Conservation (phyloP, 441 rosid species). For the Raphanus hybrid region DNA sequence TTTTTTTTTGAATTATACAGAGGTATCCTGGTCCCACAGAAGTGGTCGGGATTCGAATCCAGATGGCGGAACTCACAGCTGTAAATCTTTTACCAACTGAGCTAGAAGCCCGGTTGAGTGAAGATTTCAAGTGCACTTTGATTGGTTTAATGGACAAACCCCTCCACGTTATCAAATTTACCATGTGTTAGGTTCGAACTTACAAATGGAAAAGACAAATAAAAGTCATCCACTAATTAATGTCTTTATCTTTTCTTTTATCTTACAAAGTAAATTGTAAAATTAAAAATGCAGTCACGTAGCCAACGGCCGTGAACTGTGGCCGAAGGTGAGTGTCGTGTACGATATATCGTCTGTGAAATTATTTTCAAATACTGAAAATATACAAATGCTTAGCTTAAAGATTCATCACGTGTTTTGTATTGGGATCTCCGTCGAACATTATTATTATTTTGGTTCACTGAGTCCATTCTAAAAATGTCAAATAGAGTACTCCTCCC, state of each 20-base stretch:
- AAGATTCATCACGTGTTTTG: conserved; percentile 30
- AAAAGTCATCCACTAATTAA: conserved; percentile 20
- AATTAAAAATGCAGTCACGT: not conserved
- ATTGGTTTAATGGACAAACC: not conserved
- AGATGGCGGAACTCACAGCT: too few species aligned
- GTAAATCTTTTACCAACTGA: too few species aligned
- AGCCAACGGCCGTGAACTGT: conserved; percentile 25
- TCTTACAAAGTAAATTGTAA: not conserved
- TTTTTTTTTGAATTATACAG: too few species aligned
- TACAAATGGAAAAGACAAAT: conserved; percentile 6
- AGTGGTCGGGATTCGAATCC: too few species aligned
- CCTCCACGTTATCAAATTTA: not conserved
- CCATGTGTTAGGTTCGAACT: conserved; percentile 8
- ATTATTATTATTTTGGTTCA: not conserved
- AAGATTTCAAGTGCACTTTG: conserved; percentile 1
- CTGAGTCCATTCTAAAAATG: not conserved
- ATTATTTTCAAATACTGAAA: conserved; percentile 5
- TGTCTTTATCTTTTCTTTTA: not conserved
- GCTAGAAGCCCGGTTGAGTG: too few species aligned
- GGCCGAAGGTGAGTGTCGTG: conserved; percentile 48
- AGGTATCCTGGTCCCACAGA: too few species aligned
- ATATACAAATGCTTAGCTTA: conserved; percentile 27
- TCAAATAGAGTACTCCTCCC: not conserved
- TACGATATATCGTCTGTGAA: conserved; percentile 37
- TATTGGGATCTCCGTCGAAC: conserved; percentile 38